Base-by-base conservation (phyloP, 805 yeast species). In the Middelhovenomyces tepae region DNA sequence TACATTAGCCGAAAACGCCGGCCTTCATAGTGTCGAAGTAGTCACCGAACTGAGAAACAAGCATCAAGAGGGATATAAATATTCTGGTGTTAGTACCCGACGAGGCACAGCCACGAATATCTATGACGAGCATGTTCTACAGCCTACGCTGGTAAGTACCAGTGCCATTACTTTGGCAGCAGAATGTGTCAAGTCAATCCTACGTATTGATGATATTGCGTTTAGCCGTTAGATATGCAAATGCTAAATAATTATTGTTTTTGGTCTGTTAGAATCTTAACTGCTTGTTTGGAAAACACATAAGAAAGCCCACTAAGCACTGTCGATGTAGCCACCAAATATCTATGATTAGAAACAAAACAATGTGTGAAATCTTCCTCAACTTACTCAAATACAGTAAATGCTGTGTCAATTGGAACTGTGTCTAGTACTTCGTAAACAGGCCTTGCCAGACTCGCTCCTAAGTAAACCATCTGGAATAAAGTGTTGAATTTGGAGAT, bases 181-280 rank as follows among this genome's bases (percentile, higher is more conserved):
- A 14, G 99, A 91, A 65, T 82, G 94, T 45, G 97, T 89, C 38
- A 93, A 91, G 64, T 81, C 94, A 28, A 86, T 91, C 44, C 69
- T 91, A 57, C 79, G 98, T 62, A 91, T 91, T 51, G 99, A 91
- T 60, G 99, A 93, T 59, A 93, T 91, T 50, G 82, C 95, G 25
- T 84, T 91, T 56, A 78, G 93, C 59, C 75, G 94, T 57, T 82
- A 65, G 56, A 22, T 19, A 13, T 23, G 14, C 24, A 53, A 51
- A 30, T 47, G 39, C 19, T 34, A 34, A 27, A 50, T 11, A 24
- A 24, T 24, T 7, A 13, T 8, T 7, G n/a, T 8, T 24, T 8
- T 8, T 24, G 27, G 7, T 11, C 15, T 8, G 7, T 49, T 19
- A 78, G 44, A 26, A 69, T 65, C 54, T 67, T 77, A 32, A 84